Evolutionary conservation across 805 yeast genomes (phyloP).

Genomic region (Wickerhamomyces subpelliculosus): DNA sequence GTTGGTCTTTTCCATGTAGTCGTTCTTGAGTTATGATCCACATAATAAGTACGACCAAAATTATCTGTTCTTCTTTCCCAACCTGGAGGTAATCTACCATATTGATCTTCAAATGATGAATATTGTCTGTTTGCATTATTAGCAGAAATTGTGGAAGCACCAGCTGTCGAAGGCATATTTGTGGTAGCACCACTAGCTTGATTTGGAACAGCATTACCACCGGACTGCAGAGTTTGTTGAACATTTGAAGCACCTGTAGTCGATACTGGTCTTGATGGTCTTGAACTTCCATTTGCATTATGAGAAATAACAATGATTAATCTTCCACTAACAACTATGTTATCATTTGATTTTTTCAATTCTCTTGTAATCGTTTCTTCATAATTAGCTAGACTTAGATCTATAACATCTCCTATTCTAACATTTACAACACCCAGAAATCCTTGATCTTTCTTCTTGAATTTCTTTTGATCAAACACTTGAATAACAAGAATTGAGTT

Average conservation of each 20-base stretch:
- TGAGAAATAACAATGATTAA: slow-evolving; percentile 70
- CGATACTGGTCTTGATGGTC: slow-evolving; percentile 3
- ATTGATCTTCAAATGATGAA: slow-evolving; percentile 94
- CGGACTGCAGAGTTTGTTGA: slow-evolving; percentile 8
- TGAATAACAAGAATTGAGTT: slow-evolving; percentile 85
- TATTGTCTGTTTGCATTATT: slow-evolving; percentile 45
- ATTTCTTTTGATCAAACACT: slow-evolving; percentile 94
- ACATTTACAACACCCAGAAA: slow-evolving; percentile 94
- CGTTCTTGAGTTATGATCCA: slow-evolving; percentile 94
- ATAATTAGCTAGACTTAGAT: slow-evolving; percentile 37
- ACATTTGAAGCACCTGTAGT: slow-evolving; percentile 8
- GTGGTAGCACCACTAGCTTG: slow-evolving; percentile 2
- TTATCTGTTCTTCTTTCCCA: slow-evolving; percentile 99
- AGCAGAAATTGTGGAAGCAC: slow-evolving; percentile 5
- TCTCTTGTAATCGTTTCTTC: slow-evolving; percentile 93
- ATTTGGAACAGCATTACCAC: slow-evolving; percentile 1
- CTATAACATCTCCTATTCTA: slow-evolving; percentile 82
- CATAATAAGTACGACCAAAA: slow-evolving; percentile 95
- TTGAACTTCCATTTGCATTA: slow-evolving; percentile 15
- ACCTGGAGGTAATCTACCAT: slow-evolving; percentile 94
- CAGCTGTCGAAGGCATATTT: slow-evolving; percentile 14
- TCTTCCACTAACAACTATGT: slow-evolving; percentile 89
- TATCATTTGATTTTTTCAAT: slow-evolving; percentile 85
- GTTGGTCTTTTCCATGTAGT: slow-evolving; percentile 99
- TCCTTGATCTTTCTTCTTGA: slow-evolving; percentile 97